Evolutionary conservation across 1,284 basidiomycete species (phyloP), one percentile per base, ranked within the genome.

Genomic region (Moesziomyces sp.): DNA sequence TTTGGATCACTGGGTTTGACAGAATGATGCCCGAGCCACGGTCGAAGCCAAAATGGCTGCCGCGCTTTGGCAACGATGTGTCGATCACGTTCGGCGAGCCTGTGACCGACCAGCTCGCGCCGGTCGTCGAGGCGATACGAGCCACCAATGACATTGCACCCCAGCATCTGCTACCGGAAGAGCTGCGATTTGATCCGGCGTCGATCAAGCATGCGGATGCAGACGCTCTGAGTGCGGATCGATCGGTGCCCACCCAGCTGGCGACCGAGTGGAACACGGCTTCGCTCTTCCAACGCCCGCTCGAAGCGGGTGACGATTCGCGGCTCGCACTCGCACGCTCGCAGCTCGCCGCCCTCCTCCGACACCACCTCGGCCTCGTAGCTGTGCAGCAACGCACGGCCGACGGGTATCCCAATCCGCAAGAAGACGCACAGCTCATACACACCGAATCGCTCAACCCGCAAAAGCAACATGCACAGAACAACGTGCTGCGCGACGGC

Each of bases 1-100:
- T 97, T 87, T 97, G 93, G 93, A 88, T 98, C 21, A 90, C 91
- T 5, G 93, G 90, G 5, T 79, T 84, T 23, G 82, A 84, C 48
- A 44, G 51, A 14, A 58, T 84, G 51, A 84, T 84, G 82, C 82
- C 82, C 2, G 79, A 84, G 30, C 80, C 79, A 2, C 58, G 82
- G 7, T 48, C 55, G 3, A 66, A 55, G 28, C 82, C 82, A 7
- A 69, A 76, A 9, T 79, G 72, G 58, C 23, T 82, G 14, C 82
- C 82, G 0, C 60, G 78, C 2, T 68, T 72, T 8, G 79, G 79
- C 9, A 62, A 76, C 8, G 64, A 79, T 35, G 61, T 84, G 9
- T 51, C 66, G 6, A 76, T 83, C 48, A 58, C 58, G 13, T 82
- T 83, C 52, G 81, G 82, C 43, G 59, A 76, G 24, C 79, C 82